Evolutionary conservation across 192 early-diverging fungal genomes (phyloP), one percentile per base, ranked within the genome.

Genomic region (Coemansia sp.): DNA sequence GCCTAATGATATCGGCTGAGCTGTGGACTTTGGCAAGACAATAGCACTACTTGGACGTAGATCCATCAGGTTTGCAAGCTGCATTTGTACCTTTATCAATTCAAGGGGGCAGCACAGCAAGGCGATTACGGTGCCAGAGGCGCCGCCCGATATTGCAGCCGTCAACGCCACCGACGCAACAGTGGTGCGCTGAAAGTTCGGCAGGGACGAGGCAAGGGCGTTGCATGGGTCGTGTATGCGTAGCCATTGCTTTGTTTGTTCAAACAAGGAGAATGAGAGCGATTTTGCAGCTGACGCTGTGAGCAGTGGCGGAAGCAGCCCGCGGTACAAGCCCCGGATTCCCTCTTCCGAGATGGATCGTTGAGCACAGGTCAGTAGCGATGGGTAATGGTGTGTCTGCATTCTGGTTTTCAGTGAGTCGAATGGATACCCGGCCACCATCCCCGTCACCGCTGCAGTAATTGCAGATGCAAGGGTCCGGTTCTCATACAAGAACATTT

Each of bases 391-490:
- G 67, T 92, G 88, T 6, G 94, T 95, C 76, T 98, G 96, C 93
- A 98, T 94, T 54, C 95, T 82, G 18, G 96, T 98, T 81, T 98
- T 98, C 44, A 98, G 81, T 22, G 93, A 92, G 76, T 98, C 96
- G 78, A 97, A 97, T 74, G 90, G 90, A 67, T 86, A 92, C 19
- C 90, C 90, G 27, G 85, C 86, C 34, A 89, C 61, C 27, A 88
- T 87, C 28, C 88, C 86, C 8, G 82, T 78, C 4, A 90, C 84
- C 5, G 90, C 87, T 9, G 90, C 90, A 23, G 83, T 83, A 19
- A 89, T 86, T 25, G 90, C 90, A 10, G 88, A 86, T 31, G 87
- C 71, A 21, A 88, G 77, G 7, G 88, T 91, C 30, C 87, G 79
- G 67, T 91, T 79, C 49, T 79, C 77, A 27, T 79, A 79, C 23